Evolutionary conservation across 257 asterid genomes (phyloP).

Genomic region (Solanum bulbocastanum): DNA sequence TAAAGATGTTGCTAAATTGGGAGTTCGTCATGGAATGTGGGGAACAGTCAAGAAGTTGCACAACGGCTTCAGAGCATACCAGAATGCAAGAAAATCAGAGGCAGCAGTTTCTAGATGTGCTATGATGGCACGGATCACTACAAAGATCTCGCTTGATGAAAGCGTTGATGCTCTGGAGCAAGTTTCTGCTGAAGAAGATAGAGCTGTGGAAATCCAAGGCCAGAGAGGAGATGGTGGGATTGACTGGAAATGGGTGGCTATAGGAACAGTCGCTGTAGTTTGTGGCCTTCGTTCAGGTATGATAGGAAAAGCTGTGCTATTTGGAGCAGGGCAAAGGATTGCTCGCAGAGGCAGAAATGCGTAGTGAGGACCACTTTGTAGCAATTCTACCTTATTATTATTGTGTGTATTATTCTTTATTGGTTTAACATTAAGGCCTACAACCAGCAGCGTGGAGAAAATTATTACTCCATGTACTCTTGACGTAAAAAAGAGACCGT

Average conservation of each 20-base stretch:
- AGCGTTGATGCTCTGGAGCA: slow-evolving; percentile 9
- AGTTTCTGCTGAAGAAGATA: slow-evolving; percentile 16
- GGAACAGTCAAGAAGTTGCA: slow-evolving; percentile 92
- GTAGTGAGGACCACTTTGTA: slow-evolving; percentile 2
- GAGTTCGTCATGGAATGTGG: slow-evolving; percentile 99
- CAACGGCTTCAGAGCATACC: slow-evolving; percentile 74
- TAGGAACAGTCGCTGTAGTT: slow-evolving; percentile 55
- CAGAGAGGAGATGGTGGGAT: slow-evolving; percentile 7
- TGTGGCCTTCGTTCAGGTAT: slow-evolving; percentile 65
- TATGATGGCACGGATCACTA: slow-evolving; percentile 27
- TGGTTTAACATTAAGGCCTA: neutral
- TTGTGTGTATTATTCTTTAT: neutral
- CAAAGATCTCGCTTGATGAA: slow-evolving; percentile 14
- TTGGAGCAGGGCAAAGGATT: slow-evolving; percentile 71
- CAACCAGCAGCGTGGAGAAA: neutral
- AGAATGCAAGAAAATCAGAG: slow-evolving; percentile 23
- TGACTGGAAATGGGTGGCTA: slow-evolving; percentile 29
- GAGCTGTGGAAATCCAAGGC: slow-evolving; percentile 50
- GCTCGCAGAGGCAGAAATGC: slow-evolving; percentile 35
- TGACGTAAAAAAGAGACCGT: neutral
- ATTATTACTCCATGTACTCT: neutral
- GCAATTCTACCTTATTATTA: neutral
- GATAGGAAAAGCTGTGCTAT: slow-evolving; percentile 49
- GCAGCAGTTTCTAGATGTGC: slow-evolving; percentile 26
- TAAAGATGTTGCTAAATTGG: slow-evolving; percentile 82